Evolutionary conservation across 345 rosid species (phyloP).

Genomic region (Raphanus raphanistrum): DNA sequence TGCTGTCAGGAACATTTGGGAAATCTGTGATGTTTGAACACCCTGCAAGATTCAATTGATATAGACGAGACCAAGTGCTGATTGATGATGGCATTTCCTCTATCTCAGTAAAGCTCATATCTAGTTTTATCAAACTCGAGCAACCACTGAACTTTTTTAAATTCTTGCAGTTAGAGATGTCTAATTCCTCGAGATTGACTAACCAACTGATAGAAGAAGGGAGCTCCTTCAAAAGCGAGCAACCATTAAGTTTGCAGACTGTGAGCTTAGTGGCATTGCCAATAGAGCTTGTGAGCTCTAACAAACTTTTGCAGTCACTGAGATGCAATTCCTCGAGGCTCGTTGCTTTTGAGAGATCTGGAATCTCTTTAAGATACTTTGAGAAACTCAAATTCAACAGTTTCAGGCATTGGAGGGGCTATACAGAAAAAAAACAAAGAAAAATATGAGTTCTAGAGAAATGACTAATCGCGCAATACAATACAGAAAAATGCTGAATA

Average conservation of each 20-base stretch:
- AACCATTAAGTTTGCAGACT: no score
- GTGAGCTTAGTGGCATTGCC: no score
- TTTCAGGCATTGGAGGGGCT: not conserved
- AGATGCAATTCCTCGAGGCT: not conserved
- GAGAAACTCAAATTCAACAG: not conserved
- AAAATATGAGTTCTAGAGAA: no score
- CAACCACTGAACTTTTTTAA: constrained; percentile 8
- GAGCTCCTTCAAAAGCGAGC: no score
- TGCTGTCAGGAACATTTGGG: constrained; percentile 24
- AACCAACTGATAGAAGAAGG: no score
- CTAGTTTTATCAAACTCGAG: not conserved
- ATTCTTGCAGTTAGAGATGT: not conserved
- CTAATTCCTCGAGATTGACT: no score
- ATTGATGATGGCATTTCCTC: constrained; percentile 20
- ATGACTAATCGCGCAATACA: no score
- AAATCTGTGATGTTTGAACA: constrained; percentile 22
- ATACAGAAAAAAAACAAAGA: not conserved
- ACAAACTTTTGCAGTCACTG: not conserved
- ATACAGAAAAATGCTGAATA: no score
- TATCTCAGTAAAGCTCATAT: constrained; percentile 3
- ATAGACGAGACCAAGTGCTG: not conserved
- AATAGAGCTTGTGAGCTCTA: no score
- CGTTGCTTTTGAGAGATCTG: not conserved
- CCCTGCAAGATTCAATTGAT: not conserved
- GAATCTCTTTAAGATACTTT: not conserved